phyloP scores from a whole-genome alignment of 106 monocot genomes.

The Posidonia australis region DNA sequence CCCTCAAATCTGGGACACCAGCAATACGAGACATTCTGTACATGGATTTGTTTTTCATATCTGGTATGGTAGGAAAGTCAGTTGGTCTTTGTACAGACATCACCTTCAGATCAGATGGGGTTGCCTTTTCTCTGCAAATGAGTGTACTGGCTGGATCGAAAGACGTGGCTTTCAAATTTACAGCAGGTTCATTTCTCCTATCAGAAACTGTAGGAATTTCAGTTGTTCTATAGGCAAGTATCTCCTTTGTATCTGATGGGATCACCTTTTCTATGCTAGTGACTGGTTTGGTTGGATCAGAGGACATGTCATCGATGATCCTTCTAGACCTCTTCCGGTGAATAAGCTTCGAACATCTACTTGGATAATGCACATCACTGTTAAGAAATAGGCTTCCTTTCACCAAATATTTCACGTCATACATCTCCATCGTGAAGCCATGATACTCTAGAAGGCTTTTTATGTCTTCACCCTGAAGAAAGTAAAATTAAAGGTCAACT shows the following conservation, averaged over 20 bases:
- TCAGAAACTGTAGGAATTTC: background rate
- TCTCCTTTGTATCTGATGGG: background rate
- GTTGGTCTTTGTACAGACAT: no score
- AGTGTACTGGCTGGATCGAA: no score
- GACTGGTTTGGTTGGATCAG: slow-evolving; percentile 14
- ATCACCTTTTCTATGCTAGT: slow-evolving; percentile 4
- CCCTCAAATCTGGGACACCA: no score
- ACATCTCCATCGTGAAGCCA: slow-evolving; percentile 55
- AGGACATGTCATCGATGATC: slow-evolving; percentile 59
- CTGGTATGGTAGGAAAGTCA: no score
- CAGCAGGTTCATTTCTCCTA: background rate
- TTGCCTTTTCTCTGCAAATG: no score
- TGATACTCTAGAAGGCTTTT: slow-evolving; percentile 64
- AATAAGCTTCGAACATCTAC: slow-evolving; percentile 60
- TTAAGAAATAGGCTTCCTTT: slow-evolving; percentile 85
- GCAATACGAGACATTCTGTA: no score
- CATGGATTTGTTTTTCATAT: no score
- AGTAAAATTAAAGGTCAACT: background rate
- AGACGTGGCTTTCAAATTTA: no score
- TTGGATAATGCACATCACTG: slow-evolving; percentile 49
- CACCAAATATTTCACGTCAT: slow-evolving; percentile 75
- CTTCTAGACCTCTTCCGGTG: slow-evolving; percentile 47
- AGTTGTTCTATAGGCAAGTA: background rate
- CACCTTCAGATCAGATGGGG: no score
- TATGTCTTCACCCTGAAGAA: slow-evolving; percentile 72